A percentile compares a stretch with the other conserved stretches of the same genome.
Conservation (phyloP, 2,329 filamentous ascomycete species). For the Aspergillus sergii region DNA sequence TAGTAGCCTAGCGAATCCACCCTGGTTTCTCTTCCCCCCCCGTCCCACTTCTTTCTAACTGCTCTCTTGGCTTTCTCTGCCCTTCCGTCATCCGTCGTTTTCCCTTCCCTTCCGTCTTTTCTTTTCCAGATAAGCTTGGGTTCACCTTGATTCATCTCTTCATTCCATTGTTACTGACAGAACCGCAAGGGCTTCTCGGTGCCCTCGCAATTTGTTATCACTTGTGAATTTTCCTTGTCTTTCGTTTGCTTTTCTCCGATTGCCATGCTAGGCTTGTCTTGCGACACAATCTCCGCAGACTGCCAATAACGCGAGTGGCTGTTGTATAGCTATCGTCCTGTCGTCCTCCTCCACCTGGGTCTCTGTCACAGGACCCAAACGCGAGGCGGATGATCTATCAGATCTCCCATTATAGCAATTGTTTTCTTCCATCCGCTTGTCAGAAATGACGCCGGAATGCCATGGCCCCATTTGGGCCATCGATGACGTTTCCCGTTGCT, state of each 20-base stretch:
- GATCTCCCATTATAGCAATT: constrained; percentile 5
- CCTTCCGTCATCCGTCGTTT: neutral
- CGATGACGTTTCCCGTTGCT: constrained; percentile 65
- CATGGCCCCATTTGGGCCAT: constrained; percentile 60
- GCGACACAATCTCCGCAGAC: constrained; percentile 22
- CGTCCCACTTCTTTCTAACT: neutral
- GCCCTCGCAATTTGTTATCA: neutral
- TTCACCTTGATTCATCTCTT: neutral
- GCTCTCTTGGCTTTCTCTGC: neutral
- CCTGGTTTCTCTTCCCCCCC: neutral
- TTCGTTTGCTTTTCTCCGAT: constrained; percentile 4
- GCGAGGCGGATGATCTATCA: constrained; percentile 14
- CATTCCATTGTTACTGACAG: neutral
- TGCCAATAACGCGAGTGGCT: constrained; percentile 19
- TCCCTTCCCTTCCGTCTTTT: neutral
- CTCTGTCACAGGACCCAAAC: constrained; percentile 1
- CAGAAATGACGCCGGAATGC: constrained; percentile 59
- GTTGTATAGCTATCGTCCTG: neutral
- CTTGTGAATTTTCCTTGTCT: constrained; percentile 5
- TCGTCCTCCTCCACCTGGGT: constrained; percentile 2
- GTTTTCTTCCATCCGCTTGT: constrained; percentile 9
- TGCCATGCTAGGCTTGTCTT: constrained; percentile 32
- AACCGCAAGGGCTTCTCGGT: neutral
- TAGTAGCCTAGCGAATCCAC: neutral
- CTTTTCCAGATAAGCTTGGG: neutral